A percentile compares a stretch with the other conserved stretches of the same genome.
These are phyloP conservation scores for Cystoisospora suis DNA, from an alignment of 169 alveolate genomes.

Conservation along the genomic window DNA sequence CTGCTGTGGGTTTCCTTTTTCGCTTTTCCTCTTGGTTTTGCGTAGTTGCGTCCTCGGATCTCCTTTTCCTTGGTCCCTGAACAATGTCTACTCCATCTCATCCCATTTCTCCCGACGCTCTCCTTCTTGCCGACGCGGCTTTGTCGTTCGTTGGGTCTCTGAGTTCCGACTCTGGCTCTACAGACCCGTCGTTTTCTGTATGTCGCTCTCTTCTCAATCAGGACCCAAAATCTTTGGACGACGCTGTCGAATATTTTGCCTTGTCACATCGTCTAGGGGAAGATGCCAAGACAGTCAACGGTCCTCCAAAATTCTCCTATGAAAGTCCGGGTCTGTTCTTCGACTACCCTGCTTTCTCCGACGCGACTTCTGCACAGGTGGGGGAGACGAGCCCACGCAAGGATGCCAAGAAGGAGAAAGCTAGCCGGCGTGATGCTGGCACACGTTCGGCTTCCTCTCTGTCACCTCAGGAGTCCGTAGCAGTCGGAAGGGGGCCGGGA, in stretches of 20 bases:
- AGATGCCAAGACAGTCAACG: neutral
- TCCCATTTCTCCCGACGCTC: conserved; percentile 10
- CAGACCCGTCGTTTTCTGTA: neutral
- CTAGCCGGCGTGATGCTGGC: neutral
- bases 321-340: conserved; percentile 18
- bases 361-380: neutral
- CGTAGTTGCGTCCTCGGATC: neutral
- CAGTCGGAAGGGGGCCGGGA: neutral
- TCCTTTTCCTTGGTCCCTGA: neutral
- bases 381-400: neutral
- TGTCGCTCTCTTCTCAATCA: conserved; percentile 38
- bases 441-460: neutral
- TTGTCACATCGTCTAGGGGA: conserved; percentile 21
- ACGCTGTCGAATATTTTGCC: conserved; percentile 52
- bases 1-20: too few species aligned
- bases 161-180: neutral
- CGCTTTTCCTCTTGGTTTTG: neutral
- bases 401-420: neutral
- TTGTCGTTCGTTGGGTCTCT: conserved; percentile 38
- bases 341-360: conserved; percentile 7
- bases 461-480: neutral
- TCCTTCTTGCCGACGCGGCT: conserved; percentile 40
- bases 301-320: neutral
- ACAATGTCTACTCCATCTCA: too few species aligned
- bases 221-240: conserved; percentile 39